phyloP scores from a whole-genome alignment of 805 yeast species.

The Blastobotrys terrestris region DNA sequence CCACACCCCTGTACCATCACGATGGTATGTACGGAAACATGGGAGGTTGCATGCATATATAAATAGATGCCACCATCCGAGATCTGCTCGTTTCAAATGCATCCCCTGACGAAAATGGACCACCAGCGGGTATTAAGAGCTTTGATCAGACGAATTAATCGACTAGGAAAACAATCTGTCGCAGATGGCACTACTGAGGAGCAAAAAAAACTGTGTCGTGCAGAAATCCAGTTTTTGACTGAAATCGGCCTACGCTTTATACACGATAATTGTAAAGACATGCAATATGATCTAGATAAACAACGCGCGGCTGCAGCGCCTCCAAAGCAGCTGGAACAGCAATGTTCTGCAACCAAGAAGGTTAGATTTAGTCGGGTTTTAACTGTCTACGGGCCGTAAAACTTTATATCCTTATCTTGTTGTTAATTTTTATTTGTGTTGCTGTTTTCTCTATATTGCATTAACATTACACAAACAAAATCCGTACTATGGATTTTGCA shows the following conservation, averaged over 20 bases:
- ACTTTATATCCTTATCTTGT: no score
- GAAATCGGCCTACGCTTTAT: background rate
- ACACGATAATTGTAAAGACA: background rate
- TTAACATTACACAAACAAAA: no score
- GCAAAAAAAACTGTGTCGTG: background rate
- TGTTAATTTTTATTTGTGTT: no score
- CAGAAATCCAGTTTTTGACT: background rate
- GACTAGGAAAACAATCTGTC: background rate
- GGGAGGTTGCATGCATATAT: background rate
- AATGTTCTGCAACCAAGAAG: background rate
- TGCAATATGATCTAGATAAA: background rate
- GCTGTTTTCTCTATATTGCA: no score
- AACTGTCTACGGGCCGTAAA: background rate
- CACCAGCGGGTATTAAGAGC: background rate
- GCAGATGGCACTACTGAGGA: background rate
- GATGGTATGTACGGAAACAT: background rate
- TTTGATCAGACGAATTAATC: background rate
- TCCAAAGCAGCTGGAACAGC: background rate
- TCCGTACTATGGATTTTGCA: background rate
- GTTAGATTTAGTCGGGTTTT: background rate
- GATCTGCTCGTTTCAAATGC: background rate
- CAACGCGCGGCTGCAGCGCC: background rate
- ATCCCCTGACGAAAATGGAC: background rate
- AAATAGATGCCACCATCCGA: background rate
- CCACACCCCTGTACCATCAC: background rate